These are phyloP conservation scores for Syzygium jambos DNA, from an alignment of 345 rosid species.

Conservation along the genomic window DNA sequence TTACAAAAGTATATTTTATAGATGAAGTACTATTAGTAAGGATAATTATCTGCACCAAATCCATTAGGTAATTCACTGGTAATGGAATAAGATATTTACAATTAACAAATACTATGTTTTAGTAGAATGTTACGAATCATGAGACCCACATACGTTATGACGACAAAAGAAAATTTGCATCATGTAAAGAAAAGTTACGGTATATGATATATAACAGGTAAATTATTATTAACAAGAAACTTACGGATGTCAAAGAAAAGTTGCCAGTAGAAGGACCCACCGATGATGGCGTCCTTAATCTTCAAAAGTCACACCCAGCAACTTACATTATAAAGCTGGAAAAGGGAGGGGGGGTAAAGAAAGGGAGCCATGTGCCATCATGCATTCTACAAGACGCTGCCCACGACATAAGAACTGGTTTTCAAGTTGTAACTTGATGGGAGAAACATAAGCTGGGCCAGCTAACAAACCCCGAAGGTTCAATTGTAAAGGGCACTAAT, in stretches of 20 bases:
- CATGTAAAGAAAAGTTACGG: background rate
- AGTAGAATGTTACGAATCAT: background rate
- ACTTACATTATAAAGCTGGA: background rate
- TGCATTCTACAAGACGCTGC: background rate
- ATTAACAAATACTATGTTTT: background rate
- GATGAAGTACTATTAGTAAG: background rate
- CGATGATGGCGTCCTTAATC: background rate
- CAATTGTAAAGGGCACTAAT: background rate
- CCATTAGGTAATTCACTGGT: background rate
- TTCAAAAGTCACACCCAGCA: background rate
- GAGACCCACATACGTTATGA: background rate
- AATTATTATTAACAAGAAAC: background rate
- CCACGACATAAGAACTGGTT: background rate
- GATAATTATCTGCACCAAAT: background rate
- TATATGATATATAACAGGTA: background rate
- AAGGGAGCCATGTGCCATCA: background rate
- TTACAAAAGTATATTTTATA: background rate
- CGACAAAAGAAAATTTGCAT: background rate
- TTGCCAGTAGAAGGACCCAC: background rate
- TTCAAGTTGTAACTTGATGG: background rate
- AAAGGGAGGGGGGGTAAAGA: background rate
- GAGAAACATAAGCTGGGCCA: background rate
- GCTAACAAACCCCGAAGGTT: background rate
- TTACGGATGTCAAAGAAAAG: background rate
- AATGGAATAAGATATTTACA: background rate